phyloP scores from a whole-genome alignment of 1,284 basidiomycete species.

The Cystobasidium sp. region DNA sequence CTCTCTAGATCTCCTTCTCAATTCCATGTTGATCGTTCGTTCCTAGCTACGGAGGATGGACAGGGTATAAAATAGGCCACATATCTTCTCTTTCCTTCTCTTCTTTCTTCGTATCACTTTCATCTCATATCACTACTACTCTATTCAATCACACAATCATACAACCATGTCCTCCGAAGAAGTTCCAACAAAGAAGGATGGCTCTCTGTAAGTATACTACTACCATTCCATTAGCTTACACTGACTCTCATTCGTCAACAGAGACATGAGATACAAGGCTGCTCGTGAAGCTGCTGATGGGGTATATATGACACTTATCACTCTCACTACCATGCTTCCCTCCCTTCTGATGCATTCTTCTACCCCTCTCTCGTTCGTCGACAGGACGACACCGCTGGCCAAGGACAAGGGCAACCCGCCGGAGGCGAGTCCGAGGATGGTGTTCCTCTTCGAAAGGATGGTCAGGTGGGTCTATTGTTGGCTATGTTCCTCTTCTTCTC shows the following conservation, averaged over 20 bases:
- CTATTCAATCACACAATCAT: neutral
- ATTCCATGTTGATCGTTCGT: neutral
- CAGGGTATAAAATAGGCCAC: neutral
- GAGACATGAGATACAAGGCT: slow-evolving; percentile 17
- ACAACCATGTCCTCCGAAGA: slow-evolving; percentile 15
- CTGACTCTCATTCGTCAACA: neutral
- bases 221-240: neutral
- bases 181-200: slow-evolving; percentile 13
- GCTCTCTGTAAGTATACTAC: slow-evolving; percentile 1
- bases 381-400: slow-evolving; percentile 9
- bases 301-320: neutral
- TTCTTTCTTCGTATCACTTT: neutral
- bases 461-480: neutral
- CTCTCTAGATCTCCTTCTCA: neutral
- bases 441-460: slow-evolving; percentile 11
- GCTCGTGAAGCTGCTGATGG: slow-evolving; percentile 13
- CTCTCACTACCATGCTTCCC: neutral
- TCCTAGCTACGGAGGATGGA: neutral
- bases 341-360: neutral
- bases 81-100: neutral
- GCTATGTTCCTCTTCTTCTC: neutral
- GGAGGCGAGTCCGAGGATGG: neutral
- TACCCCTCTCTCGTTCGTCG: neutral
- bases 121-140: neutral
- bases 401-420: slow-evolving; percentile 8